These are phyloP conservation scores for Hysterangium stoloniferum DNA, from an alignment of 768 basidiomycete genomes.

Conservation along the genomic window DNA sequence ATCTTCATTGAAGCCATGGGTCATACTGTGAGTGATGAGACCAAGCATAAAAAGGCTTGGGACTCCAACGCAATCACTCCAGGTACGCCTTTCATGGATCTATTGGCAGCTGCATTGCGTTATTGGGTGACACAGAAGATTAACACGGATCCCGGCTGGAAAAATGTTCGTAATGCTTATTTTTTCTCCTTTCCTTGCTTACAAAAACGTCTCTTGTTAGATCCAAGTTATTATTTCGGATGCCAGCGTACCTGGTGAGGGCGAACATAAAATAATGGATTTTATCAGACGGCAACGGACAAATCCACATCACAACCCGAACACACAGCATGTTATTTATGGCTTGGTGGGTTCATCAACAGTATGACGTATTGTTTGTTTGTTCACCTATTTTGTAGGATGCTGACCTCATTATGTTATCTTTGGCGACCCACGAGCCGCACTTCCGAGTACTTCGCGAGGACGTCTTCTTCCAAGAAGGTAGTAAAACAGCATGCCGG, in stretches of 20 bases:
- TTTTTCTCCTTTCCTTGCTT: background rate
- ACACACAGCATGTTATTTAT: conserved; percentile 95
- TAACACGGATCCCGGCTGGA: conserved; percentile 95
- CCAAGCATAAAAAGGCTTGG: conserved; percentile 82
- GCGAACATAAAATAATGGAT: conserved; percentile 99
- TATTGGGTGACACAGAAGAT: conserved; percentile 97
- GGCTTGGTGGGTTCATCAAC: conserved; percentile 59
- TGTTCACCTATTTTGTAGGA: conserved; percentile 45
- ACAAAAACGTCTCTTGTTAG: no score
- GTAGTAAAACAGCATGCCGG: conserved; percentile 68
- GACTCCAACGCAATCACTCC: conserved; percentile 99
- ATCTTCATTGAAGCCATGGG: conserved; percentile 68
- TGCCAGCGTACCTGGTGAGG: conserved; percentile 94
- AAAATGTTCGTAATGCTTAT: conserved; percentile 47
- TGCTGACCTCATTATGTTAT: conserved; percentile 98
- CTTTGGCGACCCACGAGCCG: conserved; percentile 97
- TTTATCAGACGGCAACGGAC: conserved; percentile 86
- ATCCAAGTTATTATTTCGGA: conserved; percentile 96
- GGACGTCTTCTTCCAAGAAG: conserved; percentile 91
- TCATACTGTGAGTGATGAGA: conserved; percentile 66
- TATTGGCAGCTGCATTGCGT: conserved; percentile 78
- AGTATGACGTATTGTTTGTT: background rate
- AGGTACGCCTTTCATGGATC: conserved; percentile 96
- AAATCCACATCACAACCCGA: conserved; percentile 87
- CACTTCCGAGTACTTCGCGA: conserved; percentile 95